Evolutionary conservation across 31 red algal species (phyloP).

Genomic region (Odonthalia washingtoniensis): DNA sequence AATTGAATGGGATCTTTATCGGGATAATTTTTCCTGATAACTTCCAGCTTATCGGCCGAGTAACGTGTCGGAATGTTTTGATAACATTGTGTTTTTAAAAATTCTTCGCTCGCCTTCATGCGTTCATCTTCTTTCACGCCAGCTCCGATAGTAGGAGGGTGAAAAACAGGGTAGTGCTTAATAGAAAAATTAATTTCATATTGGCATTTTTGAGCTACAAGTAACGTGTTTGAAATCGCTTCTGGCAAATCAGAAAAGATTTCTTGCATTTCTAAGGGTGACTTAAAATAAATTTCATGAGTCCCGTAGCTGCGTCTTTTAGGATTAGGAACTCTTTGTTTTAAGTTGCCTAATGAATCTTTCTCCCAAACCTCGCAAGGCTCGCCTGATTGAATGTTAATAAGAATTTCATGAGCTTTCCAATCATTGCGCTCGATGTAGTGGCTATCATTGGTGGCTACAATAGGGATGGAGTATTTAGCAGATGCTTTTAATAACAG

Average conservation of each 20-base stretch:
- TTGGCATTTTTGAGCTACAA: conserved; percentile 1
- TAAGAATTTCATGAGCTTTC: no score
- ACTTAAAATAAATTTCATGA: conserved; percentile 21
- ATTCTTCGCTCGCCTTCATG: neutral
- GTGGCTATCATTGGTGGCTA: conserved; percentile 97
- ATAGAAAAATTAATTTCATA: conserved; percentile 10
- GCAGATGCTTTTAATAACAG: no score
- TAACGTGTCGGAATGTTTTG: conserved; percentile 10
- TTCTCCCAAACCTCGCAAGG: no score
- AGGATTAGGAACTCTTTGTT: no score
- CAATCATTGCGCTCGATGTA: no score
- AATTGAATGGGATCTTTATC: conserved; percentile 4
- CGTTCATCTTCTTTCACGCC: neutral
- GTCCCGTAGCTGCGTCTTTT: no score
- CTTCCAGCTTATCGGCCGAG: neutral
- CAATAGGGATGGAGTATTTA: no score
- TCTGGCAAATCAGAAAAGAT: conserved; percentile 12
- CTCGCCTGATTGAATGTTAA: no score
- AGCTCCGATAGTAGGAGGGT: neutral
- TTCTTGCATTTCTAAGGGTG: conserved; percentile 16
- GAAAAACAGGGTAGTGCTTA: neutral
- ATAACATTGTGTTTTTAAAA: neutral
- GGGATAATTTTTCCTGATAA: conserved; percentile 10
- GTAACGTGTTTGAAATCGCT: conserved; percentile 17
- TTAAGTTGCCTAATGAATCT: no score